phyloP scores from a whole-genome alignment of 2,329 filamentous ascomycete genomes.

The Dactylellina parvicollis region DNA sequence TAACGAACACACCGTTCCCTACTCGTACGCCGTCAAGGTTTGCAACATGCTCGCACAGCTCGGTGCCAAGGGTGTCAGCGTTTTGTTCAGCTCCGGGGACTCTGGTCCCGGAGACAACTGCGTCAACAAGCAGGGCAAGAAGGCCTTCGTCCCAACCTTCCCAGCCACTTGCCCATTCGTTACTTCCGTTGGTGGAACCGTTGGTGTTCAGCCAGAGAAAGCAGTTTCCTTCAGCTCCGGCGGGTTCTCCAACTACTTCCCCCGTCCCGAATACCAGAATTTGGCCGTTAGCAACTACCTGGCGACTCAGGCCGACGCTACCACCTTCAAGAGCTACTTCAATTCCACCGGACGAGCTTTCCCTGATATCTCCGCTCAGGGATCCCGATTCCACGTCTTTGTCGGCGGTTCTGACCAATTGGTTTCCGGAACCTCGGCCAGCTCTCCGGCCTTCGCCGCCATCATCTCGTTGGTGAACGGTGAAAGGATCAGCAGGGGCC shows the following conservation, averaged over 20 bases:
- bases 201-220: constrained; percentile 65
- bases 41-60: constrained; percentile 74
- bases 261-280: constrained; percentile 65
- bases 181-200: constrained; percentile 72
- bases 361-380: constrained; percentile 71
- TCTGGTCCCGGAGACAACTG: constrained; percentile 69
- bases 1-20: constrained; percentile 72
- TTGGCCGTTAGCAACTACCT: constrained; percentile 64
- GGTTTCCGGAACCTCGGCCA: constrained; percentile 68
- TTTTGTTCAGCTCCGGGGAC: constrained; percentile 73
- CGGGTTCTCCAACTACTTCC: constrained; percentile 67
- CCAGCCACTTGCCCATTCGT: constrained; percentile 75
- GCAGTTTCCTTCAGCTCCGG: constrained; percentile 64
- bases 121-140: constrained; percentile 69
- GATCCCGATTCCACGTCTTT: constrained; percentile 61
- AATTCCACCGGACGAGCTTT: constrained; percentile 66
- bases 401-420: constrained; percentile 60
- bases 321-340: constrained; percentile 64
- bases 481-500: constrained; percentile 66
- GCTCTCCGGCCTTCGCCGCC: constrained; percentile 69
- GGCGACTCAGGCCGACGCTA: constrained; percentile 54
- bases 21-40: constrained; percentile 70
- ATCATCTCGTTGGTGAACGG: constrained; percentile 73
- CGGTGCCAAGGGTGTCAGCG: constrained; percentile 72
- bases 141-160: constrained; percentile 70